Base-by-base conservation (phyloP, 164 flowering plant species). In the Vitis cinerea region DNA sequence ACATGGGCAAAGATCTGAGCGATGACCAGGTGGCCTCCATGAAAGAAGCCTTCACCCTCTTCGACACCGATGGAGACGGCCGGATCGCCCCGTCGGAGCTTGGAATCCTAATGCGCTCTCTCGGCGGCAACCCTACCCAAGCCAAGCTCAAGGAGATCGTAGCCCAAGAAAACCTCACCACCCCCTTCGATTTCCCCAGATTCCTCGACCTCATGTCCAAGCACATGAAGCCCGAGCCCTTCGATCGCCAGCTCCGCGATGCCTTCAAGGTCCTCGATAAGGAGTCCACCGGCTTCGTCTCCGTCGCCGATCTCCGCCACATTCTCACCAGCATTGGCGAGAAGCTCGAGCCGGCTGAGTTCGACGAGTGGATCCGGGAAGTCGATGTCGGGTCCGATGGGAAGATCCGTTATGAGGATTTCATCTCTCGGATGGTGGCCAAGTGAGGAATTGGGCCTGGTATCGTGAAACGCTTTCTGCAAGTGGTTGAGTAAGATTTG, bases 321-420 rank as follows among this genome's bases (percentile, higher is more conserved):
- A 85, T 90, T 53, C 77, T 94, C 29, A 94, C 98, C 23, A 85
- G 86, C 67, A 94, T 92, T 47, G 98, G 98, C 8, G 98, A 94
- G 88, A 94, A 92, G 80, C 87, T 92, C 51, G 97, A 94, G 70
- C 91, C 90, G 5, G 79, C 88, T 9, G 98, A 94, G 83, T 94
- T 94, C 61, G 98, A 94, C 68, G 97, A 92, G 90, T 94, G 98
- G 98, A 94, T 94, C 85, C 87, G 92, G 11, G 98, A 92, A 79
- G 90, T 94, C 31, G 95, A 92, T 66, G 95, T 92, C 55, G 92
- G 94, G 29, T 78, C 93, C 31, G 98, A 94, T 62, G 97, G 98
- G 3, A 83, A 79, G 86, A 94, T 94, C 83, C 80, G 85, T 44
- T 92, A 94, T 69, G 98, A 94, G 72, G 98, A 92, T 69, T 90